Base-by-base conservation (phyloP, 306 rosid species). In the Ormosia semicastrata region DNA sequence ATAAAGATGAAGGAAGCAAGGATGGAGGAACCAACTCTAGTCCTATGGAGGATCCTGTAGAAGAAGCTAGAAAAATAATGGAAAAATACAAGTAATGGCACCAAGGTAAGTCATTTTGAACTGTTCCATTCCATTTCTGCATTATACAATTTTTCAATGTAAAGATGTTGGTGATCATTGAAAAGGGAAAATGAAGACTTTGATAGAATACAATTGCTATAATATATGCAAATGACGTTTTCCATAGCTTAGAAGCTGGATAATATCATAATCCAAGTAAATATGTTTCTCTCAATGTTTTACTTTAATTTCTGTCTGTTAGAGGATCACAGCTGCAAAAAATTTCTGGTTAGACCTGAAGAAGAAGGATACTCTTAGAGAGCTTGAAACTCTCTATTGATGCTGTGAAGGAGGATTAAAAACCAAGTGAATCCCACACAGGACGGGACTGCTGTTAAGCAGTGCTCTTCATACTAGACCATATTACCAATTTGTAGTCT, bases 71-170 rank as follows among this genome's bases (percentile, higher is more conserved):
- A n/a, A n/a, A n/a, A n/a, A n/a, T n/a, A n/a, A n/a, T n/a, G n/a
- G n/a, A 91, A 34, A 91, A 91, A 90, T 91, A 91, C 83, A 89
- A 89, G 86, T 91, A 86, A 77, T 32, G 44, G 6, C 36, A 53
- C n/a, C 53, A 7, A 53, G 18, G 79, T 44, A 75, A 73, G 78
- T 72, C 30, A 34, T 62, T 80, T 73, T 47, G 68, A 15, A 9
- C n/a, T n/a, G n/a, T n/a, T n/a, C 36, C 29, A 9, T 56, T 65
- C 58, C 57, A 33, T 63, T 77, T 80, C 53, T 29, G 59, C 3
- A 24, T 10, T 54, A 12, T 50, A 62, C 24, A 15, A 8, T 37
- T 62, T 17, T 50, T 29, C 47, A 41, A 3, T 9, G 14, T 59
- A 71, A 70, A 13, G 3, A 2, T 56, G 46, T 39, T 17, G 59